Evolutionary conservation across 148 eudicot genomes (phyloP).

Genomic region (Rhododendron henanense): DNA sequence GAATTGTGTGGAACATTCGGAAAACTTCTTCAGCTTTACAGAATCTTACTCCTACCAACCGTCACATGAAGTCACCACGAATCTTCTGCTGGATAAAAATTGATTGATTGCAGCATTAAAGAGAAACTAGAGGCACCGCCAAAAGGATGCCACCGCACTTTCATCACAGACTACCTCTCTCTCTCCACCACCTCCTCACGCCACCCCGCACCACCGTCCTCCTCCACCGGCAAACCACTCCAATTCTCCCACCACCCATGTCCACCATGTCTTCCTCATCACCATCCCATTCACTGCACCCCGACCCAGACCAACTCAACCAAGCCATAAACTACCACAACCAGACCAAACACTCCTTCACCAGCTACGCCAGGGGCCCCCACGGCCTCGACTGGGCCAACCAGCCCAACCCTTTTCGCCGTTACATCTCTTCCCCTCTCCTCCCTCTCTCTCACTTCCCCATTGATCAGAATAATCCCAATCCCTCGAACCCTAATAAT

Average conservation of each 20-base stretch:
- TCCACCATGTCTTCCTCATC: conserved; percentile 51
- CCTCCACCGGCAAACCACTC: conserved; percentile 5
- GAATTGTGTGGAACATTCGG: not conserved
- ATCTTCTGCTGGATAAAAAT: not conserved
- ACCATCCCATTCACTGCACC: conserved; percentile 21
- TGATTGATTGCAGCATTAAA: not conserved
- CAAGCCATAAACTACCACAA: conserved; percentile 63
- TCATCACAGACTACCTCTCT: not conserved
- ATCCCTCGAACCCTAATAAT: not conserved
- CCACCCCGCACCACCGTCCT: conserved; percentile 14
- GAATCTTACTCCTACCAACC: not conserved
- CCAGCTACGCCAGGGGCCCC: conserved; percentile 54
- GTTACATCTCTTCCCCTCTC: conserved; percentile 56
- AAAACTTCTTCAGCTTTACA: conserved; percentile 5
- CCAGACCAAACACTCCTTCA: conserved; percentile 84
- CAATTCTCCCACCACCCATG: conserved; percentile 33
- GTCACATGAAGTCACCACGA: not conserved
- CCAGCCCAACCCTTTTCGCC: conserved; percentile 89
- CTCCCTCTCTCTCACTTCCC: conserved; percentile 56
- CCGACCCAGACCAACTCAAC: conserved; percentile 16
- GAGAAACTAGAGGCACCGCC: not conserved
- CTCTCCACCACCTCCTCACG: conserved; percentile 11
- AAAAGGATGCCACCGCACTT: conserved; percentile 17
- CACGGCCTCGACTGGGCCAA: conserved; percentile 85
- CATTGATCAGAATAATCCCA: not conserved